Base-by-base conservation (phyloP, 495 filamentous ascomycete genomes). In the Neurospora sp. region DNA sequence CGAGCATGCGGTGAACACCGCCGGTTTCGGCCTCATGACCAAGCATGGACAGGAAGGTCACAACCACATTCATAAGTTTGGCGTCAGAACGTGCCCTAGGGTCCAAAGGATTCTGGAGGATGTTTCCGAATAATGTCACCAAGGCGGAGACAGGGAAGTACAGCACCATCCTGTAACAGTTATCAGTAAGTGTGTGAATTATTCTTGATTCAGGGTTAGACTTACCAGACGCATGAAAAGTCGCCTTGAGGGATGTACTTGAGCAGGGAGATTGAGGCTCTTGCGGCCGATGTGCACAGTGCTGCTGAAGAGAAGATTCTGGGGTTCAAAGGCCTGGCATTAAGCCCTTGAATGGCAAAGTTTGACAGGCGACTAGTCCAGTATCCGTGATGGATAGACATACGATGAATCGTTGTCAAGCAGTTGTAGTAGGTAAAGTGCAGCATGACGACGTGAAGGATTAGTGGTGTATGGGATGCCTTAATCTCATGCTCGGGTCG, bases 371-470 rank as follows among this genome's bases (percentile, higher is more conserved):
- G 89, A 77, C 92, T 97, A 8, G 94, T 97, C 96, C 96, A 99
- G 83, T 97, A 98, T 3, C 96, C 96, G 78, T 98, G 96, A 80
- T 99, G 96, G 69, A 98, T 90, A 5, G 93, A 96, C 96, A 98
- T 98, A 31, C 96, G 93, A 82, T 99, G 96, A 71, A 99, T 97
- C 1, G 96, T 99, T 16, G 94, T 98, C 71, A 99, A 85, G 76
- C 93, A 96, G 79, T 98, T 99, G 84, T 99, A 98, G 82, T 99
- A 99, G 40, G 93, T 90, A 78, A 98, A 97, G 78, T 98, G 96
- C 47, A 99, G 82, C 76, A 97, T 91, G 69, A 96, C 93, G 73
- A 99, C 88, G 73, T 98, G 96, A 3, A 99, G 85, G 41, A 99
- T 91, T 35, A 98, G 86, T 9, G 95, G 94, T 1, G 92, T 94